A percentile compares a stretch with the other conserved stretches of the same genome.
Conservation (phyloP, 179 eudicot genomes). For the Beta lomatogona region DNA sequence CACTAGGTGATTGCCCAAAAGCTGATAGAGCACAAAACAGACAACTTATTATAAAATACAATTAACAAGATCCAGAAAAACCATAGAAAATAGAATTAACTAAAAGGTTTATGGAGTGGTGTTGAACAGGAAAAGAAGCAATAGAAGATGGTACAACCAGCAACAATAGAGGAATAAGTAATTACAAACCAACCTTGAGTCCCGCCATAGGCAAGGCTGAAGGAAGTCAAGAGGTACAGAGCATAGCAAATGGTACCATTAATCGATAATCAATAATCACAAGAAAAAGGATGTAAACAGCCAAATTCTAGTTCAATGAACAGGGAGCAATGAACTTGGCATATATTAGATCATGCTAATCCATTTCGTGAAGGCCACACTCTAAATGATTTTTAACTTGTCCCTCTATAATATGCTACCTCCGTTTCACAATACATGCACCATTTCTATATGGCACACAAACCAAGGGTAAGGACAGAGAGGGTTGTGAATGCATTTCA, state of each 20-base stretch:
- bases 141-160: not conserved
- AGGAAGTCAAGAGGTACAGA: conserved; percentile 2
- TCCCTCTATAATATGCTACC: not conserved
- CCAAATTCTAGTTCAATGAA: not conserved
- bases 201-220: not conserved
- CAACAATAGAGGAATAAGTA: not conserved
- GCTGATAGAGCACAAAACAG: conserved; percentile 44
- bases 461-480: too few species aligned
- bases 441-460: too few species aligned
- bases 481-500: too few species aligned
- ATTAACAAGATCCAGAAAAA: not conserved
- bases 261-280: not conserved
- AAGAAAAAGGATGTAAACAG: not conserved
- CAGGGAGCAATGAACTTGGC: not conserved
- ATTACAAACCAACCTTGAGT: not conserved
- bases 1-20: conserved; percentile 83
- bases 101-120: not conserved
- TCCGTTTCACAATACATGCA: too few species aligned
- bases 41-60: not conserved
- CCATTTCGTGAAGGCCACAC: not conserved
- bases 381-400: not conserved
- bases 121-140: not conserved
- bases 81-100: not conserved
- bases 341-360: not conserved
- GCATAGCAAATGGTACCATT: not conserved